Percentiles rank a stretch among this genome's conserved stretches.
Conservation (phyloP, 306 rosid genomes). For the Cucurbita argyrosperma region DNA sequence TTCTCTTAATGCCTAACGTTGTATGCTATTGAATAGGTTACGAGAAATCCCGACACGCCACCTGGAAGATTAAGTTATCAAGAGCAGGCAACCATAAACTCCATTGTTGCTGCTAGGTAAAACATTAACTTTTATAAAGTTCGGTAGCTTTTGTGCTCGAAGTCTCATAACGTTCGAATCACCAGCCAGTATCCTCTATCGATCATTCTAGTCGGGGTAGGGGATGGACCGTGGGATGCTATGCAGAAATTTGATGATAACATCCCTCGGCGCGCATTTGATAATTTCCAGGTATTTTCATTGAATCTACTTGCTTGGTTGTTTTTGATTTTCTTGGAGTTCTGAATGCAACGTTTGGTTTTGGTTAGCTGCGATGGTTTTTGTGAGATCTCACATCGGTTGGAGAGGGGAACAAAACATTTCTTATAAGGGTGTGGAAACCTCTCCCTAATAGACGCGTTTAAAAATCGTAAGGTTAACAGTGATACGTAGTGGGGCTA, state of each 20-base stretch:
- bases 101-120: slow-evolving; percentile 87
- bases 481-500: too few species aligned
- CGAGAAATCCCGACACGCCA: slow-evolving; percentile 54
- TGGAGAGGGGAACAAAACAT: too few species aligned
- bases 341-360: too few species aligned
- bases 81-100: slow-evolving; percentile 61
- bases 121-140: slow-evolving; percentile 4
- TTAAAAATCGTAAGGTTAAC: too few species aligned
- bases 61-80: slow-evolving; percentile 56
- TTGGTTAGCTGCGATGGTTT: too few species aligned
- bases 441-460: too few species aligned
- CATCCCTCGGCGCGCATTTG: slow-evolving; percentile 68
- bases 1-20: slow-evolving; percentile 4
- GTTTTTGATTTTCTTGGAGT: not conserved
- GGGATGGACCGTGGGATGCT: slow-evolving; percentile 98
- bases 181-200: slow-evolving; percentile 73
- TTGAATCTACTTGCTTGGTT: not conserved
- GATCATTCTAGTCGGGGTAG: slow-evolving; percentile 87
- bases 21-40: slow-evolving; percentile 29
- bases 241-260: slow-evolving; percentile 75
- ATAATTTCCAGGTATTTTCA: slow-evolving; percentile 77
- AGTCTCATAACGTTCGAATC: slow-evolving; percentile 12
- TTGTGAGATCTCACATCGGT: too few species aligned
- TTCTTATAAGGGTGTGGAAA: too few species aligned
- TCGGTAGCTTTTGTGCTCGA: slow-evolving; percentile 6